These are phyloP conservation scores for Thelephora ganbajun DNA, from an alignment of 768 basidiomycete genomes.

Conservation along the genomic window DNA sequence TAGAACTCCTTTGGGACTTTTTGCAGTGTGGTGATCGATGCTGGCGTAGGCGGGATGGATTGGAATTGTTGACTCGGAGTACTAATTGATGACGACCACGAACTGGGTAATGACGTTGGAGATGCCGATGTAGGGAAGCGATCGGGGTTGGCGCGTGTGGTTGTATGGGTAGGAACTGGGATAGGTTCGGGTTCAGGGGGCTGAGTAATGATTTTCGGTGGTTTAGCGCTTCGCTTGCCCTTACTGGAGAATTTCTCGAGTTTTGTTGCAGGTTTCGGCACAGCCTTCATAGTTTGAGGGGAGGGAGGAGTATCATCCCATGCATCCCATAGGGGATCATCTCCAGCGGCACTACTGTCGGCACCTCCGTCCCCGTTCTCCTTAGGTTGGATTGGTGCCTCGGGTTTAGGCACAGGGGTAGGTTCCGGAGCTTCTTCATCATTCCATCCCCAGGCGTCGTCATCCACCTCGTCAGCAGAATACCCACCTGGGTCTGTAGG, in stretches of 20 bases:
- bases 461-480: constrained; percentile 21
- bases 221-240: constrained; percentile 25
- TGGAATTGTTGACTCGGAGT: not conserved
- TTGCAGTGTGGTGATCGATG: constrained; percentile 3
- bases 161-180: constrained; percentile 9
- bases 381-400: too few species aligned
- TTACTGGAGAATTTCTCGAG: constrained; percentile 45
- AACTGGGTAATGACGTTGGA: too few species aligned
- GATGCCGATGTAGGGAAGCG: constrained; percentile 8
- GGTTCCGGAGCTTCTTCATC: constrained; percentile 29
- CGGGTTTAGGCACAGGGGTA: too few species aligned
- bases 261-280: constrained; percentile 39
- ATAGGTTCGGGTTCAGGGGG: constrained; percentile 12
- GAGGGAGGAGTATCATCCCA: constrained; percentile 12
- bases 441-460: constrained; percentile 71
- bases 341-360: constrained; percentile 22
- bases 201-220: constrained; percentile 4
- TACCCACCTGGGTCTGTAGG: constrained; percentile 13
- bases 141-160: constrained; percentile 1
- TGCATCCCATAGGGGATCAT: constrained; percentile 50
- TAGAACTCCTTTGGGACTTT: constrained; percentile 34
- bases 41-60: not conserved
- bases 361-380: too few species aligned
- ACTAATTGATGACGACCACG: not conserved
- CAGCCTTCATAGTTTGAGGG: constrained; percentile 15